A percentile compares a stretch with the other conserved stretches of the same genome.
Evolutionary conservation across 2,329 filamentous ascomycete species (phyloP).

Genomic region (Fusarium sp.): DNA sequence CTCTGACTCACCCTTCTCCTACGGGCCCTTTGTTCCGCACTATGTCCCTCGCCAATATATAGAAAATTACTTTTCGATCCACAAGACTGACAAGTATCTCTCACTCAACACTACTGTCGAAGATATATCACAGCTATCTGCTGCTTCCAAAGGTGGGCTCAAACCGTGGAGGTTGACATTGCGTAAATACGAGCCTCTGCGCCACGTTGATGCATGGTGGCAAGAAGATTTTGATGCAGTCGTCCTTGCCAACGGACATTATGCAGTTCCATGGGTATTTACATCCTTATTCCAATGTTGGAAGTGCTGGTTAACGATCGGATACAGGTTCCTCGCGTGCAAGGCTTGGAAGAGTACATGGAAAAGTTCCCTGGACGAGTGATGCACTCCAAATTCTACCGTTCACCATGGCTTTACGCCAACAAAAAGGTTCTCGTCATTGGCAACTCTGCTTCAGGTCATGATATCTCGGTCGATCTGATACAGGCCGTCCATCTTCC

Average conservation of each 20-base stretch:
- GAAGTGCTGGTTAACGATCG: background rate
- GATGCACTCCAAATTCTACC: slow-evolving; percentile 58
- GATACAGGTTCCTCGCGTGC: slow-evolving; percentile 55
- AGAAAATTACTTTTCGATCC: slow-evolving; percentile 62
- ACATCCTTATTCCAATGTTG: accelerated
- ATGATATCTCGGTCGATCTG: slow-evolving; percentile 53
- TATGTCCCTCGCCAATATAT: slow-evolving; percentile 64
- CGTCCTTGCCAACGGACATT: slow-evolving; percentile 56
- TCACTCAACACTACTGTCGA: slow-evolving; percentile 62
- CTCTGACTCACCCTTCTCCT: slow-evolving; percentile 61
- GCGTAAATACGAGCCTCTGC: slow-evolving; percentile 54
- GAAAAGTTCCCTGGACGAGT: slow-evolving; percentile 52
- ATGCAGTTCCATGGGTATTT: slow-evolving; percentile 57
- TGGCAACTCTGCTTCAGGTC: slow-evolving; percentile 57
- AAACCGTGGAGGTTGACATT: slow-evolving; percentile 59
- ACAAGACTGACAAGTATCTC: slow-evolving; percentile 57
- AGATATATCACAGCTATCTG: slow-evolving; percentile 52
- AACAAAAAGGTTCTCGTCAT: slow-evolving; percentile 51
- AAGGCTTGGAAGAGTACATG: slow-evolving; percentile 54
- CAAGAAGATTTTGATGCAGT: slow-evolving; percentile 59
- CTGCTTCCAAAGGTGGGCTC: slow-evolving; percentile 16
- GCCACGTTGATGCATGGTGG: slow-evolving; percentile 62
- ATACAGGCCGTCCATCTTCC: slow-evolving; percentile 51
- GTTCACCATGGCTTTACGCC: slow-evolving; percentile 49
- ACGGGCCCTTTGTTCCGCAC: slow-evolving; percentile 65